Base-by-base conservation (phyloP, 75 land plant species). In the Cunninghamia lanceolata region DNA sequence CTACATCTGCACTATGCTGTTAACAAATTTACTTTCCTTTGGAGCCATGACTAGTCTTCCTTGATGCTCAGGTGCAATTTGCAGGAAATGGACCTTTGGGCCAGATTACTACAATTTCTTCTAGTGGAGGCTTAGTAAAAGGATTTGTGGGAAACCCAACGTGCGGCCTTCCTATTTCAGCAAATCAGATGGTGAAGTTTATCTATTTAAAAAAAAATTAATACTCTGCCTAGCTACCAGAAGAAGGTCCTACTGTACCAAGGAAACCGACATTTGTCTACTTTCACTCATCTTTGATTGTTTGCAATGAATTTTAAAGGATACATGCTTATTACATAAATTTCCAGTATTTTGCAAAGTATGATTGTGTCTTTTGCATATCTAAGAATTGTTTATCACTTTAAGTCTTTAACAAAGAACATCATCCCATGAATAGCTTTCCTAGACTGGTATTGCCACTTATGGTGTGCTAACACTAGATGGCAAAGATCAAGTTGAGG, bases 111-210 rank as follows among this genome's bases (percentile, higher is more conserved):
- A 66, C 91, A 43, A 77, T 90, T 10, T 83, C 90, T 39, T 45
- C 88, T 68, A 36, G 82, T 43, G 79, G 34, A 39, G 87, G 88
- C 25, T 76, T 45, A 66, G 92, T 91, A 25, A 91, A 91, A 89
- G 92, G 92, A 28, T 91, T 91, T 87, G 92, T 91, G 66, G 90
- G 85, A 40, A 89, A 91, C 76, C 92, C 92, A 40, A 73, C 87
- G 21, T 87, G 90, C 74, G 88, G 89, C 43, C 84, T 87, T 46
- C 85, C 91, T 28, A 74, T 83, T 46, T 85, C 86, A 30, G 84
- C 50, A 80, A 84, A 84, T 83, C 87, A 87, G 35, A 91, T 89
- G 85, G 92, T 91, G 63, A 25, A 40, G 71, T 11, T 11, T 50
- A 5, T 21, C 2, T n/a, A n/a, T n/a, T n/a, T n/a, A n/a, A n/a